Conservation (phyloP, 352 stramenopile species). For the Phytophthora sp. region DNA sequence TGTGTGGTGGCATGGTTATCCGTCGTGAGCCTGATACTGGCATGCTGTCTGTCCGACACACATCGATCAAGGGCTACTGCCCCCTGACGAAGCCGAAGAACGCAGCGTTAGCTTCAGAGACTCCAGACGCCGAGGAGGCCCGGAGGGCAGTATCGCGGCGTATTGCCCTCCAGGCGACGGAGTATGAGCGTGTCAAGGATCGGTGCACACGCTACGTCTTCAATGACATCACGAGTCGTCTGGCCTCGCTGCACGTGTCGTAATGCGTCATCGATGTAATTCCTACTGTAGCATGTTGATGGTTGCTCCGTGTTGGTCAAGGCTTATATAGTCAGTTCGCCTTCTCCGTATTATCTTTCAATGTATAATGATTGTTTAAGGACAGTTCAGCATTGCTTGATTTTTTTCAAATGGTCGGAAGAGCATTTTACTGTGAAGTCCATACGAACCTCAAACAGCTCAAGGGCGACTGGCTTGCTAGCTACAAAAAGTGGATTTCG, state of each 20-base stretch:
- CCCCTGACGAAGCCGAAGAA: slow-evolving; percentile 30
- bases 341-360: no score
- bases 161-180: slow-evolving; percentile 59
- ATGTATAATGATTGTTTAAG: no score
- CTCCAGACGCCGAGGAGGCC: slow-evolving; percentile 37
- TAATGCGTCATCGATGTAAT: no score
- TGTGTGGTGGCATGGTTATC: slow-evolving; percentile 54
- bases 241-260: slow-evolving; percentile 16
- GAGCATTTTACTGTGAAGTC: no score
- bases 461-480: no score
- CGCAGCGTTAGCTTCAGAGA: background rate
- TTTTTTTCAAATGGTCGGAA: no score
- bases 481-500: no score
- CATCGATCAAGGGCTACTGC: slow-evolving; percentile 68
- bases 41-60: slow-evolving; percentile 63
- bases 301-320: no score
- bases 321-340: no score
- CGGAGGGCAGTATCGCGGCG: slow-evolving; percentile 38
- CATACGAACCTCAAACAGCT: no score
- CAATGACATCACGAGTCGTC: slow-evolving; percentile 36
- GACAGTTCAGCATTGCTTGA: no score
- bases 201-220: slow-evolving; percentile 65
- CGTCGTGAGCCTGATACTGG: slow-evolving; percentile 40
- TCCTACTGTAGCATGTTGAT: no score
- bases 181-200: slow-evolving; percentile 53